Base-by-base conservation (phyloP, 805 yeast species). In the Candida chilensis region DNA sequence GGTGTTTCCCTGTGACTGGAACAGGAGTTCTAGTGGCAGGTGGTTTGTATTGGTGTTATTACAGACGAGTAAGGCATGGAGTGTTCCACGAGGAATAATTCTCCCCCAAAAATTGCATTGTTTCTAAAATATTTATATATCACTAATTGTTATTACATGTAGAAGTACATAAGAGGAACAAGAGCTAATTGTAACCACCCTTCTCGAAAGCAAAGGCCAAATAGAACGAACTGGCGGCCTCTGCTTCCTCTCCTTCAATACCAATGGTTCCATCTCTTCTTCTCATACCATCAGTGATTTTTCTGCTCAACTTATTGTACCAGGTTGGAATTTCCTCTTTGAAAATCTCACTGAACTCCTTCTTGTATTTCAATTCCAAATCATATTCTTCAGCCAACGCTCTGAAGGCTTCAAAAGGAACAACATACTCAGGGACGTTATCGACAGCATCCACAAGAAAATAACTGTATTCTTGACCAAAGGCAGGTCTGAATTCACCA, bases 361-460 rank as follows among this genome's bases (percentile, higher is more conserved):
- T 77, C 45, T 78, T 78, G 41, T 74, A 74, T 35, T 78, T 69
- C 35, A 92, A 56, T 33, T 75, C 79, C 37, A 90, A 54, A 10
- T 85, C 85, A 50, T 76, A 83, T 35, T 86, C 94, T 47, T 79
- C 85, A 27, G 96, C 94, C 32, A 90, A 57, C 33, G 79, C 73
- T 52, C 95, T 67, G 34, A 92, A 72, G 1, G 78, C 72, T 45
- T 90, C 96, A 54, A 92, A 87, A 1, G 96, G 97, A 5, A 92
- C 96, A 5, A 92, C 94, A 46, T 82, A 92, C 48, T 92, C 99
- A 0, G 97, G 97, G 16, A 92, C 96, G 44, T 92, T 79, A 37
- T 86, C 96, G 29, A 92, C 90, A 0, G 99, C 98, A 57, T 92
- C 98, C 39, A 77, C 77, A 35, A 92, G 59, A 57, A 64, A 84